Evolutionary conservation across 140 eudicot genomes (phyloP).

Genomic region (Oenanthe javanica): DNA sequence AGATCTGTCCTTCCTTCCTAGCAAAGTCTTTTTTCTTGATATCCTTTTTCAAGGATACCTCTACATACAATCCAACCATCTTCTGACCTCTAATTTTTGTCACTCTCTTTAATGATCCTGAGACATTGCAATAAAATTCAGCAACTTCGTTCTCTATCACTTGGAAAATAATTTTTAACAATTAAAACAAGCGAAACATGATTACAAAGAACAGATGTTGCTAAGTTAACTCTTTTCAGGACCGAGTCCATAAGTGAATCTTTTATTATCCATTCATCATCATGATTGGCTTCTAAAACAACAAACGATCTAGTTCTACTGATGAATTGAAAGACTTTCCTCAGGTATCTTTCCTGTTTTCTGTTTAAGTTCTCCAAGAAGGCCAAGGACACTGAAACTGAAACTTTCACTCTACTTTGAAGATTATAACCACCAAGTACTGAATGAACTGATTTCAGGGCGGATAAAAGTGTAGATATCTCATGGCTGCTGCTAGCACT

Average conservation of each 20-base stretch:
- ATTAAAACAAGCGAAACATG: constrained; percentile 18
- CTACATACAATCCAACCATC: constrained; percentile 12
- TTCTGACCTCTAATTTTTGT: not conserved
- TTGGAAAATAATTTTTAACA: constrained; percentile 17
- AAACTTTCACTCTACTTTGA: not conserved
- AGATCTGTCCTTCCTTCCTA: constrained; percentile 22
- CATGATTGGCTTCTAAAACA: not conserved
- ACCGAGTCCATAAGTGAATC: constrained; percentile 10
- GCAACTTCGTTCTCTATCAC: constrained; percentile 11
- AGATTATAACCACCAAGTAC: not conserved
- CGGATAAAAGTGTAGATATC: constrained; percentile 6
- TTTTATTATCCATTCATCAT: not conserved
- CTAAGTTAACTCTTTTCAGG: not conserved
- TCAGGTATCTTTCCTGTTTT: constrained; percentile 9
- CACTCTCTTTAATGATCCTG: not conserved
- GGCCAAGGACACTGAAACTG: not conserved
- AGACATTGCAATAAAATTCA: not conserved
- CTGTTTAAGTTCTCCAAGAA: constrained; percentile 4
- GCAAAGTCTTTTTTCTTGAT: constrained; percentile 18
- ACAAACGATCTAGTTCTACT: constrained; percentile 9
- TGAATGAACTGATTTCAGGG: constrained; percentile 4
- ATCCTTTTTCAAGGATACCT: constrained; percentile 9
- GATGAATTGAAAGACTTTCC: constrained; percentile 7
- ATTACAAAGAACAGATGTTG: not conserved
- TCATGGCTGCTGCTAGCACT: not conserved